These are phyloP conservation scores for Rhexocercosporidium sp. DNA, from an alignment of 2,329 filamentous ascomycete genomes.

Conservation along the genomic window DNA sequence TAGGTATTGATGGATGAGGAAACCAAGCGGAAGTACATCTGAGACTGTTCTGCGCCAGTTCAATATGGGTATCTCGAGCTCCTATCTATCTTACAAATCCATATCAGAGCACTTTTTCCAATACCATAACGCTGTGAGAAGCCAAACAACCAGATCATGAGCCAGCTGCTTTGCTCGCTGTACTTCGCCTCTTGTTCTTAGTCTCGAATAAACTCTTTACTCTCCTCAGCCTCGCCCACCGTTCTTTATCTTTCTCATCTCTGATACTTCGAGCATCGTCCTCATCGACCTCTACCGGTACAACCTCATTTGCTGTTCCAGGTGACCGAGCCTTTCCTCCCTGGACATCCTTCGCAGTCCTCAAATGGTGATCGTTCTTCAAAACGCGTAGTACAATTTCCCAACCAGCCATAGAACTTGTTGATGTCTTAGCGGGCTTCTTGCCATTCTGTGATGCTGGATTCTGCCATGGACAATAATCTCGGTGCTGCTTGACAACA, in stretches of 20 bases:
- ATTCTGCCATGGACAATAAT: slow-evolving; percentile 84
- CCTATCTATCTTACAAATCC: slow-evolving; percentile 5
- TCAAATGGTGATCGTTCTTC: slow-evolving; percentile 56
- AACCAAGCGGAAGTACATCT: neutral
- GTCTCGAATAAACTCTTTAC: slow-evolving; percentile 75
- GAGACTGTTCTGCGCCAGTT: neutral
- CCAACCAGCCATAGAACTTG: slow-evolving; percentile 55
- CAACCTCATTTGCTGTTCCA: slow-evolving; percentile 14
- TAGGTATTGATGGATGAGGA: no score
- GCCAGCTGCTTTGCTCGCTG: slow-evolving; percentile 13
- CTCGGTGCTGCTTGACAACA: slow-evolving; percentile 74
- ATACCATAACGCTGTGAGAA: neutral
- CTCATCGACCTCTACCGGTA: slow-evolving; percentile 36
- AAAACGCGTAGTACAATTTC: slow-evolving; percentile 58
- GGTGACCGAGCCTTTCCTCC: slow-evolving; percentile 18
- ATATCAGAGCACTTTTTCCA: neutral
- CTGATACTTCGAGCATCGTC: slow-evolving; percentile 48
- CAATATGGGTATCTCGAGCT: slow-evolving; percentile 20
- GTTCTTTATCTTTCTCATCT: slow-evolving; percentile 70
- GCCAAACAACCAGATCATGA: slow-evolving; percentile 5
- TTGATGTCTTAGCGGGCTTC: slow-evolving; percentile 41
- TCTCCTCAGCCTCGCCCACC: slow-evolving; percentile 72
- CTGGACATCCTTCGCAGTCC: slow-evolving; percentile 28
- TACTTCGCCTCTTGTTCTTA: slow-evolving; percentile 55
- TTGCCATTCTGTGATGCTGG: slow-evolving; percentile 60